Conservation (phyloP, 2,329 filamentous ascomycete genomes). For the Penicillium brasilianum region DNA sequence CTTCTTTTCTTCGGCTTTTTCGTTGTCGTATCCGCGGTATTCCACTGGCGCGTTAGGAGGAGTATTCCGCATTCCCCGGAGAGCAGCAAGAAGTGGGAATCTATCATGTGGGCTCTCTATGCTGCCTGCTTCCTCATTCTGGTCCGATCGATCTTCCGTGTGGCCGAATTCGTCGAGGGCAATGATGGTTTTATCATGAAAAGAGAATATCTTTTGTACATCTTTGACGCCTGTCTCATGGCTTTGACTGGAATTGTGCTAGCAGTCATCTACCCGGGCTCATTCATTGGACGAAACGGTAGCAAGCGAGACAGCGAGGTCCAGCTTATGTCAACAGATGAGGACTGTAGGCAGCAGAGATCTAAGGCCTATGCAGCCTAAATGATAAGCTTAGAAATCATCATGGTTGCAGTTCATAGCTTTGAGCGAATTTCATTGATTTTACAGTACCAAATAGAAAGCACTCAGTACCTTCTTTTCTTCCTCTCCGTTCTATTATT, state of each 20-base stretch:
- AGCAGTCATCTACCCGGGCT: conserved; percentile 13
- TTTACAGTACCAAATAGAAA: not conserved
- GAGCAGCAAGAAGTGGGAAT: conserved; percentile 19
- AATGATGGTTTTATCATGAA: conserved; percentile 38
- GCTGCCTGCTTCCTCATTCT: conserved; percentile 37
- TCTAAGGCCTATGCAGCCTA: not conserved
- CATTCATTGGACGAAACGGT: not conserved
- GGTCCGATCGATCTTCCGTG: conserved; percentile 40
- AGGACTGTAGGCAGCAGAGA: not conserved
- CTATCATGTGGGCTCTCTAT: conserved; percentile 31
- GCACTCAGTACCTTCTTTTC: not conserved
- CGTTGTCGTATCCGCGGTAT: conserved; percentile 54
- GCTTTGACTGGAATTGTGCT: conserved; percentile 18
- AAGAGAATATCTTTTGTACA: conserved; percentile 39
- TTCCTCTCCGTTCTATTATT: not conserved
- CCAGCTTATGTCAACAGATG: conserved; percentile 12
- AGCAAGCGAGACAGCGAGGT: conserved; percentile 18
- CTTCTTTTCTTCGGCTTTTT: conserved; percentile 65
- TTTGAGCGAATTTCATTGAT: not conserved
- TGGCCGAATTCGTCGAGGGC: conserved; percentile 40
- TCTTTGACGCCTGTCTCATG: conserved; percentile 44
- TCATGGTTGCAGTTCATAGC: not conserved
- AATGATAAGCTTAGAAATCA: not conserved
- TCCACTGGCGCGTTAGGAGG: conserved; percentile 49
- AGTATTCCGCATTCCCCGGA: not conserved